Conservation (phyloP, 2,329 filamentous ascomycete genomes). For the Botrytis tulipae region DNA sequence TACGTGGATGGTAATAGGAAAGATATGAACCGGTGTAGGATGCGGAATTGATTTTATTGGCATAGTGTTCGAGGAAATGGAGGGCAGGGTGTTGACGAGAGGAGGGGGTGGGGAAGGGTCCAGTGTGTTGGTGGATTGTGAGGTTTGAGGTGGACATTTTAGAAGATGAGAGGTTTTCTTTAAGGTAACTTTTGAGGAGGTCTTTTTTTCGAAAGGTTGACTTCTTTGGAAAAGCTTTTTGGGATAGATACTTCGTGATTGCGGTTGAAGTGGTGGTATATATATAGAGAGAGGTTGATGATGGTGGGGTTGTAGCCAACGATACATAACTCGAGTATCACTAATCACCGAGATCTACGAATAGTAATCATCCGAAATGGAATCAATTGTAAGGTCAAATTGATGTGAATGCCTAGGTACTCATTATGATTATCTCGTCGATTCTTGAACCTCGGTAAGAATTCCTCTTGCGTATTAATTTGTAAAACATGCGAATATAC, state of each 20-base stretch:
- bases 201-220: not conserved
- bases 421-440: not conserved
- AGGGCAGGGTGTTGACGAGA: slow-evolving; percentile 4
- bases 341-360: not conserved
- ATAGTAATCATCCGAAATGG: not conserved
- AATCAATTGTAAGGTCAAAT: not conserved
- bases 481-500: not conserved
- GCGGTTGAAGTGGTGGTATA: not conserved
- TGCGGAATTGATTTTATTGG: not conserved
- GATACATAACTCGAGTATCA: not conserved
- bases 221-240: too few relatives aligned
- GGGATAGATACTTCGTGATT: too few relatives aligned
- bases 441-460: not conserved
- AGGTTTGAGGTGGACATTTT: not conserved
- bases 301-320: not conserved
- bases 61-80: slow-evolving; percentile 10
- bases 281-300: not conserved
- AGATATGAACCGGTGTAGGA: slow-evolving; percentile 7
- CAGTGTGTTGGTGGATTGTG: not conserved
- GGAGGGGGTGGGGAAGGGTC: not conserved
- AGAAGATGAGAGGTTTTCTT: not conserved
- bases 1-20: slow-evolving; percentile 11
- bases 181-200: too few relatives aligned
- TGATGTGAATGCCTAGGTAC: not conserved
- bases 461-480: not conserved